These are phyloP conservation scores for Suillus discolor DNA, from an alignment of 768 basidiomycete genomes.

Conservation along the genomic window DNA sequence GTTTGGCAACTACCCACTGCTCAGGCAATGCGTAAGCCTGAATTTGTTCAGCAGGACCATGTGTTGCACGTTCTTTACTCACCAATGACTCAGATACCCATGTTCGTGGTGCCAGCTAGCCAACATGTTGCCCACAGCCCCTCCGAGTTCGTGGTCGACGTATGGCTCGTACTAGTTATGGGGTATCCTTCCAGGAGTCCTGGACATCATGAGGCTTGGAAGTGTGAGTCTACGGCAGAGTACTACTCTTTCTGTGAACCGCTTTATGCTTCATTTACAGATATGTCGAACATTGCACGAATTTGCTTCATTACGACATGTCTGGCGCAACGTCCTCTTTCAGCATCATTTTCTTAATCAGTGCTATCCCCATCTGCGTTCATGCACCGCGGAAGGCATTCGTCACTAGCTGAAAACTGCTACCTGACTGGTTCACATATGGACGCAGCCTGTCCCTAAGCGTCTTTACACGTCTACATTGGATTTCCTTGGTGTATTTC, in stretches of 20 bases:
- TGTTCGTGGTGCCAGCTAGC: no score
- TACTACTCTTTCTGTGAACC: background rate
- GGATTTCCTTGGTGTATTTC: slow-evolving; percentile 32
- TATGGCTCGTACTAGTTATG: no score
- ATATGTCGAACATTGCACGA: slow-evolving; percentile 28
- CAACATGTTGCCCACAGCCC: no score
- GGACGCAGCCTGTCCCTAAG: background rate
- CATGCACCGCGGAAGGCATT: slow-evolving; percentile 20
- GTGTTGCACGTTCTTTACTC: no score
- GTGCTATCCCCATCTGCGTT: slow-evolving; percentile 27
- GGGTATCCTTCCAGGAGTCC: no score
- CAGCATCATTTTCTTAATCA: slow-evolving; percentile 27
- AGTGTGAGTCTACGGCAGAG: slow-evolving; percentile 23
- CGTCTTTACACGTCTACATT: slow-evolving; percentile 28
- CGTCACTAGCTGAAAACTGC: slow-evolving; percentile 26
- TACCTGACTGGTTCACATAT: slow-evolving; percentile 4
- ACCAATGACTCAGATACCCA: no score
- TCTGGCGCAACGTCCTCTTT: slow-evolving; percentile 27
- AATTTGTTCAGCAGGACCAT: no score
- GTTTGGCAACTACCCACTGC: no score
- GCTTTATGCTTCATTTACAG: slow-evolving; percentile 12
- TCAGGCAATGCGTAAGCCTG: no score
- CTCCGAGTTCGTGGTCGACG: no score
- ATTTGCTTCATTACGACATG: slow-evolving; percentile 27
- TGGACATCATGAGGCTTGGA: slow-evolving; percentile 5